Evolutionary conservation across 352 stramenopile species (phyloP).

Genomic region (Elongisporangium anandrum): DNA sequence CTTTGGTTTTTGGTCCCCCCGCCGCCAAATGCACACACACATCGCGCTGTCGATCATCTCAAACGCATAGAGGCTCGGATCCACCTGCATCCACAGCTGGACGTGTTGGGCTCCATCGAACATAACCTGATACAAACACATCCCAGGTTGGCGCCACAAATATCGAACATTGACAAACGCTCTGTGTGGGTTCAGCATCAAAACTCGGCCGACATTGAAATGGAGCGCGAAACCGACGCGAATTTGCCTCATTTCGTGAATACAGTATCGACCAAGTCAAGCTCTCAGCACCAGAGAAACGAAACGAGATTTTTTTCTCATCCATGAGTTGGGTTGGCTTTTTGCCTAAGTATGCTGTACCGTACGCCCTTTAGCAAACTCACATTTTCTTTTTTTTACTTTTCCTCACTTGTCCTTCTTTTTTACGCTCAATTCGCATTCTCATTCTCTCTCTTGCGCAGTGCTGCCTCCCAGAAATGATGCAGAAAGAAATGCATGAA

Average conservation of each 20-base stretch:
- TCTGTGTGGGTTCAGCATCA: background rate
- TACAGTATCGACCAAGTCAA: background rate
- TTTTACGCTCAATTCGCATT: background rate
- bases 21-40: background rate
- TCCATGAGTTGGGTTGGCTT: background rate
- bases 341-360: background rate
- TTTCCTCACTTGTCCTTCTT: background rate
- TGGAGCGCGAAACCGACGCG: background rate
- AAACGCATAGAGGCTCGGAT: background rate
- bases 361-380: background rate
- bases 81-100: background rate
- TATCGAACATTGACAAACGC: background rate
- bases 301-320: background rate
- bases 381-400: background rate
- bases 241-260: background rate
- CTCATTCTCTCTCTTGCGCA: background rate
- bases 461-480: background rate
- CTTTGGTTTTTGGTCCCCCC: background rate
- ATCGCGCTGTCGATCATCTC: background rate
- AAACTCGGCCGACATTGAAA: background rate
- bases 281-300: background rate
- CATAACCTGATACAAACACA: background rate
- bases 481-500: background rate
- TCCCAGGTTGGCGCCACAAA: background rate
- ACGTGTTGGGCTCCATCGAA: background rate